Conservation (phyloP, 2,329 filamentous ascomycete genomes). For the Chaetothyriales sp. region DNA sequence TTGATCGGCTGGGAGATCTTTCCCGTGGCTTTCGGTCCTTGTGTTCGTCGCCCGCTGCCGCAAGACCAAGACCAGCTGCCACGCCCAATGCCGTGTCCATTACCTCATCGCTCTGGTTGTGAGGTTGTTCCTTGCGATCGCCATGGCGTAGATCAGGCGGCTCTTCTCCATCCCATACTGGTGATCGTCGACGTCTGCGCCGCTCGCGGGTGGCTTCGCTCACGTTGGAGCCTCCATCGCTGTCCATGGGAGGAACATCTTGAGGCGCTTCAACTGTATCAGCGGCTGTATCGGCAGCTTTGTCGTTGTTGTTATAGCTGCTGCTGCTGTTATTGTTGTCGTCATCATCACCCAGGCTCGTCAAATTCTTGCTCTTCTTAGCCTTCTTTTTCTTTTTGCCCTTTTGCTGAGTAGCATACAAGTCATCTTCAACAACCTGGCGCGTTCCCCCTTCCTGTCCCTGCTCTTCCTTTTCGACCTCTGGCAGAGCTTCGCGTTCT, state of each 20-base stretch:
- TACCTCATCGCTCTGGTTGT: constrained; percentile 12
- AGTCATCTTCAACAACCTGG: constrained; percentile 1
- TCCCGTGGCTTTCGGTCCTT: constrained; percentile 40
- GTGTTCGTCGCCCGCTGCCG: constrained; percentile 20
- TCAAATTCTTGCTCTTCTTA: constrained; percentile 10
- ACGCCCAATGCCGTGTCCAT: constrained; percentile 17
- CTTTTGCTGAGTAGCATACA: neutral
- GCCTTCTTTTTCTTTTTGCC: constrained; percentile 7
- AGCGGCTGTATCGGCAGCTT: neutral
- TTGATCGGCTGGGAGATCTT: constrained; percentile 34
- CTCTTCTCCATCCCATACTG: constrained; percentile 12
- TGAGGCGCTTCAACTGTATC: neutral
- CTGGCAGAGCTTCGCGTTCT: neutral
- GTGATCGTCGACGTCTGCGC: constrained; percentile 13
- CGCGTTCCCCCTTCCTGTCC: neutral
- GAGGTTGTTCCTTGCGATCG: neutral
- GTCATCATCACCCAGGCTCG: no score
- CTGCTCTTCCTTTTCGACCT: neutral
- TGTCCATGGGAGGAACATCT: neutral
- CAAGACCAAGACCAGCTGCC: constrained; percentile 15
- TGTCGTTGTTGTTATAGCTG: neutral
- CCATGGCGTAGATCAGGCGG: constrained; percentile 12
- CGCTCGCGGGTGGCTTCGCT: constrained; percentile 16
- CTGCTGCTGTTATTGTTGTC: no score
- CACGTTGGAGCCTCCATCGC: constrained; percentile 11